These are phyloP conservation scores for Pulveroboletus frians DNA, from an alignment of 768 basidiomycete genomes.

Conservation along the genomic window DNA sequence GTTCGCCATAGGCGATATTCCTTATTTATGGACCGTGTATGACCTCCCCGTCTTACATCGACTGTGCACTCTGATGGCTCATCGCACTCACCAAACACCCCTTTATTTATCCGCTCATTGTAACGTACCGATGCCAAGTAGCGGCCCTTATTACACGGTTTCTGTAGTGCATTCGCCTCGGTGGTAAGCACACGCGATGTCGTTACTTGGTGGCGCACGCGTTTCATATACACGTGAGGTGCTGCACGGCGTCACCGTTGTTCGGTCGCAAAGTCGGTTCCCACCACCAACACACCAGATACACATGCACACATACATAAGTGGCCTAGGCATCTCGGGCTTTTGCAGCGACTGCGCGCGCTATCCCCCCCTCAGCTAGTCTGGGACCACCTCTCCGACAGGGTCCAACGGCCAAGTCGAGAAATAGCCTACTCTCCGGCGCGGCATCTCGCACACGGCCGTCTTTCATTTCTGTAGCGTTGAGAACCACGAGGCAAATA, in stretches of 20 bases:
- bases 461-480: slow-evolving; percentile 10
- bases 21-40: slow-evolving; percentile 19
- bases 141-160: not conserved
- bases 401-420: slow-evolving; percentile 9
- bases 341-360: slow-evolving; percentile 13
- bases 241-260: not conserved
- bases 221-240: not conserved
- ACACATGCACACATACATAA: not conserved
- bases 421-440: slow-evolving; percentile 2
- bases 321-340: slow-evolving; percentile 3
- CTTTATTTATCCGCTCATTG: not conserved
- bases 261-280: not conserved
- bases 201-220: not conserved
- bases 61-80: slow-evolving; percentile 1
- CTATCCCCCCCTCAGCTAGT: slow-evolving; percentile 7
- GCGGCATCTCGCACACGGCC: slow-evolving; percentile 16
- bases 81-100: no score
- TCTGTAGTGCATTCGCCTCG: no score
- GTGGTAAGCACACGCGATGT: no score
- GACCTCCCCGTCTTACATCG: slow-evolving; percentile 3
- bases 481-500: slow-evolving; percentile 9
- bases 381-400: not conserved
- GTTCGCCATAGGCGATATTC: not conserved
- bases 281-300: not conserved
- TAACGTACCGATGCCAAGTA: not conserved